Conservation (phyloP, 345 rosid genomes). For the Populus pruinosa region DNA sequence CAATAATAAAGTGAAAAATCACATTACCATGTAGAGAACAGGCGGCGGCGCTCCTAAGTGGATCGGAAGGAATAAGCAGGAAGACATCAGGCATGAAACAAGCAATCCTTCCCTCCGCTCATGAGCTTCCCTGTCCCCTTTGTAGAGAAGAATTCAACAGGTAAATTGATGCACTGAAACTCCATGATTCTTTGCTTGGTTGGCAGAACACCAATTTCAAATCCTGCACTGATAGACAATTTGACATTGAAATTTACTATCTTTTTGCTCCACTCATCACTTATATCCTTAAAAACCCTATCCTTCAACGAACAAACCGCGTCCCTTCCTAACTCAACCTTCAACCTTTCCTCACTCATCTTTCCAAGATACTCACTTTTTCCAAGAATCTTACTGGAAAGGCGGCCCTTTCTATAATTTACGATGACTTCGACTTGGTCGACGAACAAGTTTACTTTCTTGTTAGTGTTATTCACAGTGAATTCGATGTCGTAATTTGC, state of each 20-base stretch:
- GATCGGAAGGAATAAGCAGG: background rate
- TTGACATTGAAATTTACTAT: conserved; percentile 6
- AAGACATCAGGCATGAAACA: background rate
- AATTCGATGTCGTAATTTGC: conserved; percentile 14
- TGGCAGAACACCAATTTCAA: background rate
- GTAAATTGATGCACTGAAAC: background rate
- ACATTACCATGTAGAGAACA: no score
- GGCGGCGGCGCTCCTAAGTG: no score
- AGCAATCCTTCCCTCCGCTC: background rate
- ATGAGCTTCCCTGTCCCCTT: conserved; percentile 14
- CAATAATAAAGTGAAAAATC: no score
- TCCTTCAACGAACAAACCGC: background rate
- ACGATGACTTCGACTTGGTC: background rate
- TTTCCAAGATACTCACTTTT: background rate
- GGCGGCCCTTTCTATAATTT: background rate
- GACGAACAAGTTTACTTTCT: conserved; percentile 11
- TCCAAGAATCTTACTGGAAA: background rate
- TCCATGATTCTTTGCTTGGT: background rate
- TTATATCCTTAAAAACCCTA: conserved; percentile 5
- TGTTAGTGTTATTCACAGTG: conserved; percentile 19
- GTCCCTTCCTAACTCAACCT: background rate
- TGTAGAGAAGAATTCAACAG: background rate
- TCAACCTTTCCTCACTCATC: background rate
- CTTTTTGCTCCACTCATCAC: conserved; percentile 23
- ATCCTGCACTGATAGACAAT: background rate